phyloP scores from a whole-genome alignment of 306 rosid genomes.

The Cotoneaster glaucophyllus region DNA sequence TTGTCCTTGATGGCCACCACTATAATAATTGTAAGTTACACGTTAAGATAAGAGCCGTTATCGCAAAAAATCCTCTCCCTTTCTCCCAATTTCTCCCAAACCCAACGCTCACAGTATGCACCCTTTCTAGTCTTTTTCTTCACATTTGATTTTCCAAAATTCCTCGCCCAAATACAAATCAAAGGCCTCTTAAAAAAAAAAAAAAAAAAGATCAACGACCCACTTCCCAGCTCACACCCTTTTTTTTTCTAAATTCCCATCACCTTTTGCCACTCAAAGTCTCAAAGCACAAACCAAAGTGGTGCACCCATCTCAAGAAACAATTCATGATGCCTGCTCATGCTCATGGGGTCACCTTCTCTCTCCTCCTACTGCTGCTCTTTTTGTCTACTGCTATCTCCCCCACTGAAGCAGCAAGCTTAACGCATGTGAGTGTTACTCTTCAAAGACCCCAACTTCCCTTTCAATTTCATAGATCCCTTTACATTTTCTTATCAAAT shows the following conservation, averaged over 20 bases:
- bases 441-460: constrained; percentile 4
- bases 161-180: background rate
- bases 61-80: background rate
- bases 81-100: too few species aligned
- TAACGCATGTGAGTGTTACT: constrained; percentile 49
- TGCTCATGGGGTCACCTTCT: constrained; percentile 43
- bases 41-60: too few species aligned
- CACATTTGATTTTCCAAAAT: background rate
- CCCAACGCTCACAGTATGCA: too few species aligned
- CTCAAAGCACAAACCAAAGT: background rate
- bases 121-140: background rate
- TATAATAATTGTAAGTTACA: too few species aligned
- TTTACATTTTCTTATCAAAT: background rate
- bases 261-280: constrained; percentile 4
- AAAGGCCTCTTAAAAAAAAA: constrained; percentile 4
- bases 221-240: constrained; percentile 11
- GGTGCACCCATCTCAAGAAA: constrained; percentile 18
- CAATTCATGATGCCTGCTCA: constrained; percentile 44
- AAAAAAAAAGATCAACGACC: background rate
- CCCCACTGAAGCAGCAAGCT: constrained; percentile 38
- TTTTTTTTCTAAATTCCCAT: constrained; percentile 14
- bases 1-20: too few species aligned
- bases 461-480: constrained; percentile 19
- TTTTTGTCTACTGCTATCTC: constrained; percentile 32
- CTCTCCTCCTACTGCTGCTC: constrained; percentile 47